These are phyloP conservation scores for Phytophthora hybrid DNA, from an alignment of 352 stramenopile species.

Conservation along the genomic window DNA sequence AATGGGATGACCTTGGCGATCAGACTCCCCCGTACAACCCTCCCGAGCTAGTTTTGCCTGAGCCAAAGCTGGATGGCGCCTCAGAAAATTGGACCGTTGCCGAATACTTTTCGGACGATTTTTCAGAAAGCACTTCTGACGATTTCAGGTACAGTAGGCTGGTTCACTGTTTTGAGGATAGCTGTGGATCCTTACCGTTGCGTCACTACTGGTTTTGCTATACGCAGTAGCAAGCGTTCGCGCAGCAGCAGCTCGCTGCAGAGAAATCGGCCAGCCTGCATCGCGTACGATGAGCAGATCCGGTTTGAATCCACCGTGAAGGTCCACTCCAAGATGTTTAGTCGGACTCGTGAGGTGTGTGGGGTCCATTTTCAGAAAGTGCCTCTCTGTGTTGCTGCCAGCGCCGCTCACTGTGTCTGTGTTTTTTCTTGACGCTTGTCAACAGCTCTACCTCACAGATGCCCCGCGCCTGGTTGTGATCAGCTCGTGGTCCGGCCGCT, in stretches of 20 bases:
- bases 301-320: slow-evolving; percentile 81
- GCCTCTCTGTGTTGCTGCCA: not conserved
- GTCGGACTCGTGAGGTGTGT: slow-evolving; percentile 70
- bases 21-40: slow-evolving; percentile 69
- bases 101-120: slow-evolving; percentile 85
- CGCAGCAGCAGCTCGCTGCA: slow-evolving; percentile 74
- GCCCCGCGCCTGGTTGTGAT: slow-evolving; percentile 71
- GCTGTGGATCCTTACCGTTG: slow-evolving; percentile 4
- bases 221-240: slow-evolving; percentile 51
- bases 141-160: slow-evolving; percentile 52
- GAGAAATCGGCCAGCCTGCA: slow-evolving; percentile 58
- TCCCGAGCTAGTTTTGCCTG: slow-evolving; percentile 59
- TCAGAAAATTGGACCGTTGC: slow-evolving; percentile 83
- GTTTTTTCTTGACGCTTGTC: not conserved
- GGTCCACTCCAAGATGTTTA: slow-evolving; percentile 83
- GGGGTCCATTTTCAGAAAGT: not conserved
- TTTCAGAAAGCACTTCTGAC: slow-evolving; percentile 79
- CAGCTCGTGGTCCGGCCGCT: slow-evolving; percentile 74
- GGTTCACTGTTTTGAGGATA: not conserved
- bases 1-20: slow-evolving; percentile 72
- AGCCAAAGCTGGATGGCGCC: slow-evolving; percentile 76
- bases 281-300: slow-evolving; percentile 73
- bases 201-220: not conserved
- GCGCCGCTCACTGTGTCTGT: not conserved
- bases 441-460: slow-evolving; percentile 76